Evolutionary conservation across 192 early-diverging fungal genomes (phyloP), one percentile per base, ranked within the genome.

Genomic region (Rhizoclosmatium sp.): DNA sequence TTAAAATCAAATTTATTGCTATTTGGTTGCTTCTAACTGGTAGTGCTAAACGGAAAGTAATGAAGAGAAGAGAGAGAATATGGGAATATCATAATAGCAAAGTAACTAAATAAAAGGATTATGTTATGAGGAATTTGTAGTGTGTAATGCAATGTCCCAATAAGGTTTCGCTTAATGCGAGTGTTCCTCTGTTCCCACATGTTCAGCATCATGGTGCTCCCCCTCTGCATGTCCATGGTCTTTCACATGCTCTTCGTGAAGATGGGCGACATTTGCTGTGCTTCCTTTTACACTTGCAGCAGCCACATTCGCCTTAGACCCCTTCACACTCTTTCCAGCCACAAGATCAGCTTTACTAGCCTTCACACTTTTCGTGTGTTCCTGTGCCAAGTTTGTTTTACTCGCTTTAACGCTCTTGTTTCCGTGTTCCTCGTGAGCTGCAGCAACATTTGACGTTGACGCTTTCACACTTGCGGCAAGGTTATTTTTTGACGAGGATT

Each of bases 261-360:
- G 40, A 42, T 68, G 65, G 54, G 46, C 65, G 65, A 47, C 40
- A 75, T 75, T 61, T 40, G 59, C 72, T 9, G 5, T 59, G 16
- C 58, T 61, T 61, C 59, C 72, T 61, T 75, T 75, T 41, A 62
- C 60, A 59, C 72, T 75, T 10, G 51, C 69, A 39, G 69, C 12
- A 54, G 69, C 41, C 1, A 75, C 59, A 75, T 75, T 61, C 45
- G 59, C 72, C 3, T 46, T 59, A 3, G 72, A 75, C 44, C 59
- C 72, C 61, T 75, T 75, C 72, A 62, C 60, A 40, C 72, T 75
- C 66, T 71, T 39, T 40, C 4, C 21, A 19, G 69, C 69, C 5
- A 40, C 3, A 54, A 71, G n/a, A 56, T 71, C 54, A 21, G 69
- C 51, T 45, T 31, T 54, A 31, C 47, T 54, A 4, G 21, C 69